Base-by-base conservation (phyloP, 2,329 filamentous ascomycete species). In the Fusarium tuaranense region DNA sequence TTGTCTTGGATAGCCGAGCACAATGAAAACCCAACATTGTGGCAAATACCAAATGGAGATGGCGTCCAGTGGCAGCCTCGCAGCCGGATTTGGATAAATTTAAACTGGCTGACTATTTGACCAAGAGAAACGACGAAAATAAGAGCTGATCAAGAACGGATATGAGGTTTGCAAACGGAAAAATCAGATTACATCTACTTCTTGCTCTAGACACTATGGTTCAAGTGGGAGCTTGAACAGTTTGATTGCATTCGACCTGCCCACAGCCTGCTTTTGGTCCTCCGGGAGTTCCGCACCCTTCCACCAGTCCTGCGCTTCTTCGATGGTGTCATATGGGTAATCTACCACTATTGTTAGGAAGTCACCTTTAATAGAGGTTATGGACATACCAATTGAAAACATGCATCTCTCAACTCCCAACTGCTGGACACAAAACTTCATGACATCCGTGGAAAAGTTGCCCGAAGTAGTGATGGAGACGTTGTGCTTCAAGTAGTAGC, bases 251-350 rank as follows among this genome's bases (percentile, higher is more conserved):
- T 71, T 71, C 1, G 5, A 7, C 14, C 69, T 70, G 6, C 32
- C 61, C 2, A 71, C 38, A 2, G 30, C 30, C 1, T 44, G 39
- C 16, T 67, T 71, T 0, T 51, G 57, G 0, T 27, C 20, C 18
- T 0, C 16, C 0, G 46, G 25, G 16, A 71, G 36, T 4, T 68
- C 59, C 1, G 67, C 38, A 2, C 25, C 25, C 10, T 51, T 70
- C 69, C 69, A 71, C 68, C 68, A 71, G n/a, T 51, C 20, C 18
- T 71, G 69, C 0, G 68, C 69, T 20, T 71, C 69, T 3, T 71
- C 46, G 9, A 70, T 63, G 0, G 39, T 62, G 0, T 71, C 68
- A 5, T 71, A 71, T 0, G 68, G 68, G 2, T 65, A 71, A 25
- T 71, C 69, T 71, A 8, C 3, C 1, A 12, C 14, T 16, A 1